Percentiles rank a stretch among this genome's conserved stretches.
These are phyloP conservation scores for Maudiozyma humilis DNA, from an alignment of 1,139 yeast species.

Conservation along the genomic window DNA sequence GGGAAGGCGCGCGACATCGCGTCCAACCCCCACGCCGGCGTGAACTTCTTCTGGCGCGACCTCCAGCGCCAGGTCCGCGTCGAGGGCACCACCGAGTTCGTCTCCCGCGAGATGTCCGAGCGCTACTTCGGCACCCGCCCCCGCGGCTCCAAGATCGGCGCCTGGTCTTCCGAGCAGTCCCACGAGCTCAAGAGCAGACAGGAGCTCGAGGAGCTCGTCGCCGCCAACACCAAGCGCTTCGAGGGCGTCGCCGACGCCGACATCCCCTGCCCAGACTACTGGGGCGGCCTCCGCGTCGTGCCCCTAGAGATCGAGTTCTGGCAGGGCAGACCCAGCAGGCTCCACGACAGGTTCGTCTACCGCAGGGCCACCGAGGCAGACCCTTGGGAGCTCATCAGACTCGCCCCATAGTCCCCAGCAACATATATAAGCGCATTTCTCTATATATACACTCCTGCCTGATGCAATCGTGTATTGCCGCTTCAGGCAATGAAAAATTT, in stretches of 20 bases:
- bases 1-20: constrained; percentile 67
- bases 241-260: constrained; percentile 42
- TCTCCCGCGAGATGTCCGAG: constrained; percentile 64
- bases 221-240: constrained; percentile 49
- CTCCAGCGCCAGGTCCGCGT: constrained; percentile 87
- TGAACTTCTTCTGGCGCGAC: constrained; percentile 90
- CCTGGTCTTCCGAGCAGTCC: constrained; percentile 94
- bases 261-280: constrained; percentile 82
- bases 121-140: constrained; percentile 83
- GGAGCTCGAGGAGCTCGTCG: constrained; percentile 49
- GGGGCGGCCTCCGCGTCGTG: constrained; percentile 90
- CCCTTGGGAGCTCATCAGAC: constrained; percentile 57
- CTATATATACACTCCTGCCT: too few species aligned
- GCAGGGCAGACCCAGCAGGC: constrained; percentile 88
- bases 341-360: constrained; percentile 84
- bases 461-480: background rate
- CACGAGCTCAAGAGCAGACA: constrained; percentile 48
- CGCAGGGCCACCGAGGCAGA: constrained; percentile 45
- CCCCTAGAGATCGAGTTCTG: constrained; percentile 93
- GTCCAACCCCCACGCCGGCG: constrained; percentile 69
- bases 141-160: constrained; percentile 86
- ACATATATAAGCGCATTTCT: too few species aligned
- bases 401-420: constrained; percentile 56
- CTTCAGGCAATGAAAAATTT: background rate
- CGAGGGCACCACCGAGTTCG: constrained; percentile 75